A percentile compares a stretch with the other conserved stretches of the same genome.
Evolutionary conservation across 345 rosid species (phyloP).

Genomic region (Draba incana): DNA sequence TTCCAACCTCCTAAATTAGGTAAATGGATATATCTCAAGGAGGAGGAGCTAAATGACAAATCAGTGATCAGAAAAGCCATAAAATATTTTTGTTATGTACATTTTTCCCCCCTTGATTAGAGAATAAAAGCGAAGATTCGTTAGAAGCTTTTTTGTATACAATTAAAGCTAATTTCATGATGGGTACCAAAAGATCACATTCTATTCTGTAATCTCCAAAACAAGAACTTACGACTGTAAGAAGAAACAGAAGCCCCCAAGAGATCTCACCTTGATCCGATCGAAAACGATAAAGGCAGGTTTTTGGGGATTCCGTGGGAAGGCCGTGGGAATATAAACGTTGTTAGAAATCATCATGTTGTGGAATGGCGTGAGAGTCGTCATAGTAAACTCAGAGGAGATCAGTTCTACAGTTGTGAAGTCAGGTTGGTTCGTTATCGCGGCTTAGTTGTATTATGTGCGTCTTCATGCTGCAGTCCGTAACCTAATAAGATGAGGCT

Average conservation of each 20-base stretch:
- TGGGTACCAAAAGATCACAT: constrained; percentile 14
- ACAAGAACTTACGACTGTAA: background rate
- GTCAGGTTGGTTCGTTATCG: constrained; percentile 58
- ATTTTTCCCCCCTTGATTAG: constrained; percentile 3
- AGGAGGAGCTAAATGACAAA: constrained; percentile 15
- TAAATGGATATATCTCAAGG: constrained; percentile 20
- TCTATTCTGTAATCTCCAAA: constrained; percentile 20
- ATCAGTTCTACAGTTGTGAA: constrained; percentile 66
- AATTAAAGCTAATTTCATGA: constrained; percentile 11
- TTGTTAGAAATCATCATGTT: constrained; percentile 39
- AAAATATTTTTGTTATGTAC: constrained; percentile 20
- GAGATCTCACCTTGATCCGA: constrained; percentile 26
- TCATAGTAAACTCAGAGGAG: constrained; percentile 51
- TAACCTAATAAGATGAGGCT: constrained; percentile 52
- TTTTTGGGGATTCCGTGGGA: constrained; percentile 10
- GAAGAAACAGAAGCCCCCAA: constrained; percentile 10
- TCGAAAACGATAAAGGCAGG: constrained; percentile 22
- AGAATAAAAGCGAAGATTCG: constrained; percentile 10
- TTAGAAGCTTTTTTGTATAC: constrained; percentile 20
- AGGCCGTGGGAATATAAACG: constrained; percentile 35
- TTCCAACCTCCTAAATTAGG: constrained; percentile 7
- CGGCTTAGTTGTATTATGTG: constrained; percentile 74
- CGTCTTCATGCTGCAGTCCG: constrained; percentile 85
- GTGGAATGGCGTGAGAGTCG: constrained; percentile 57
- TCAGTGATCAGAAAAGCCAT: background rate